Percentiles rank a stretch among this genome's conserved stretches.
phyloP scores from a whole-genome alignment of 768 basidiomycete genomes.

The Suillus tomentosus region DNA sequence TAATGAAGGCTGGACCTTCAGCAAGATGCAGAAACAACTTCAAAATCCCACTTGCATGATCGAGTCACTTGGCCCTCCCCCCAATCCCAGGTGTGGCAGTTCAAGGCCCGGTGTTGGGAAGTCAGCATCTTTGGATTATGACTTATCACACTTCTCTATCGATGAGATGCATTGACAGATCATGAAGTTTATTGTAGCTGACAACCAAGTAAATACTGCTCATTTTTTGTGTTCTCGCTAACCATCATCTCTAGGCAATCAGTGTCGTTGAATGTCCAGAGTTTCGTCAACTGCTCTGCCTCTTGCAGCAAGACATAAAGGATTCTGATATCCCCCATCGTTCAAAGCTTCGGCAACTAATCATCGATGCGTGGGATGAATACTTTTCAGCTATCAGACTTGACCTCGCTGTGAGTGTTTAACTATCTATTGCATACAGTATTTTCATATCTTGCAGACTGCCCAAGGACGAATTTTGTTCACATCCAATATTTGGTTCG shows the following conservation, averaged over 20 bases:
- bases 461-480: constrained; percentile 20
- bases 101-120: too few species aligned
- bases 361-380: background rate
- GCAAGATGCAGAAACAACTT: too few species aligned
- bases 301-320: constrained; percentile 5
- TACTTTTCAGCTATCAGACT: constrained; percentile 12
- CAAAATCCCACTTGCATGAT: too few species aligned
- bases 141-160: background rate
- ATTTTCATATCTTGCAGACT: background rate
- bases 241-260: background rate
- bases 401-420: constrained; percentile 7
- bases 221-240: background rate
- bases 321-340: constrained; percentile 16
- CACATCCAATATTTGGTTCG: constrained; percentile 39
- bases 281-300: background rate
- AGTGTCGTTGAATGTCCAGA: background rate
- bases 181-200: background rate
- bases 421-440: background rate
- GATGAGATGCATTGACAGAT: background rate
- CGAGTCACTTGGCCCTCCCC: too few species aligned
- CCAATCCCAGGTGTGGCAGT: too few species aligned
- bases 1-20: too few species aligned
- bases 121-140: too few species aligned
- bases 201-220: background rate
- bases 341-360: constrained; percentile 9